Percentiles rank a stretch among this genome's conserved stretches.
phyloP scores from a whole-genome alignment of 805 yeast genomes.

The Yarrowia divulgata region DNA sequence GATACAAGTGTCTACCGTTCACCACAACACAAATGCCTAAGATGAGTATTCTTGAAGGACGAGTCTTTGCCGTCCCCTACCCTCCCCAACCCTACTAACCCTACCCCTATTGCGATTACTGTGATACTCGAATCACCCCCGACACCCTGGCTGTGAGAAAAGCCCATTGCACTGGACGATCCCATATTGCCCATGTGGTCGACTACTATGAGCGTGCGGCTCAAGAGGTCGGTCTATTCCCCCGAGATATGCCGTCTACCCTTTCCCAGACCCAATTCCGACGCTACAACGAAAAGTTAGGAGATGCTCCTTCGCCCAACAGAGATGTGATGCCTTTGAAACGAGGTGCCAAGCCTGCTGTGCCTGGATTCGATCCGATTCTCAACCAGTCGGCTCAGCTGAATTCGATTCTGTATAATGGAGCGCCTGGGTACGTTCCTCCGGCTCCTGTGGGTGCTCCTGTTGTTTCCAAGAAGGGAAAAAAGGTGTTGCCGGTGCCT shows the following conservation, averaged over 20 bases:
- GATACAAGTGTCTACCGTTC: background rate
- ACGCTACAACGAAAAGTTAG: slow-evolving; percentile 9
- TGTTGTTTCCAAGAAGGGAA: slow-evolving; percentile 10
- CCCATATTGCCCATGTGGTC: slow-evolving; percentile 74
- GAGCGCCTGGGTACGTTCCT: slow-evolving; percentile 1
- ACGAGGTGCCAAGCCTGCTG: slow-evolving; percentile 39
- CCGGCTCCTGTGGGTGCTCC: background rate
- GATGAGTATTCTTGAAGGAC: slow-evolving; percentile 14
- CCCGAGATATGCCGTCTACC: slow-evolving; percentile 32
- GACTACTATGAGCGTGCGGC: slow-evolving; percentile 68
- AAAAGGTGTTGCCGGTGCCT: slow-evolving; percentile 25
- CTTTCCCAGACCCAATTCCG: slow-evolving; percentile 24
- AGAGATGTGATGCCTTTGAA: slow-evolving; percentile 40
- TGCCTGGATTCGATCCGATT: slow-evolving; percentile 41
- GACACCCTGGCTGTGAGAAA: slow-evolving; percentile 87
- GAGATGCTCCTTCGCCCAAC: slow-evolving; percentile 26
- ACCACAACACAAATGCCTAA: slow-evolving; percentile 20
- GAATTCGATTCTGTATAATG: slow-evolving; percentile 18
- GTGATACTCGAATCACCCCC: slow-evolving; percentile 78
- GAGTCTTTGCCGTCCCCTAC: background rate
- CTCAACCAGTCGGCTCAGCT: slow-evolving; percentile 9
- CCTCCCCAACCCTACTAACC: slow-evolving; percentile 24
- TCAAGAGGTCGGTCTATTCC: slow-evolving; percentile 42
- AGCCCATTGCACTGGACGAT: slow-evolving; percentile 77
- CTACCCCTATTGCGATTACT: slow-evolving; percentile 69